Evolutionary conservation across 768 basidiomycete genomes (phyloP), one percentile per base, ranked within the genome.

Genomic region (Hygrocybe punicea): DNA sequence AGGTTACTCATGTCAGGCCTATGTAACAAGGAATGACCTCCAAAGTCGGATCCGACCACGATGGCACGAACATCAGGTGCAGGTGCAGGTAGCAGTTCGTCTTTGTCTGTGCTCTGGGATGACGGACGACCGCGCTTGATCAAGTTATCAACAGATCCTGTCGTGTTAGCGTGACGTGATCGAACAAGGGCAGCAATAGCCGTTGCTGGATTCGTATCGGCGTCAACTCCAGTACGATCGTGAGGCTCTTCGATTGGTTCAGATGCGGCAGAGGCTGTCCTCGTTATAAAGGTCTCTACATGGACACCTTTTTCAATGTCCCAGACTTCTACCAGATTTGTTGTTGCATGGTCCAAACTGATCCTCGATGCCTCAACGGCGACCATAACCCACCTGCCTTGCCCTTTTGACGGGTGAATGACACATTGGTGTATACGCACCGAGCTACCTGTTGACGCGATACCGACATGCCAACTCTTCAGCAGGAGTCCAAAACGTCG

Each of bases 301-400:
- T 94, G 71, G 17, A 75, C 69, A 0, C 84, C 82, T 62, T 85
- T 85, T 71, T 96, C 93, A 51, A 98, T 84, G 66, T 98, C 93
- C 91, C 93, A 97, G 1, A 94, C 89, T 67, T 97, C 93, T 6
- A 93, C 76, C 44, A 93, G 68, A 34, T 78, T 76, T 13, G 78
- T 77, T 9, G 79, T 76, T 2, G 77, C 63, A 7, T 71, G 73
- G 55, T 82, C 79, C 3, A 65, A 52, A 47, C 55, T 71, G 62
- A 75, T 78, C 56, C 71, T 74, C 9, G 76, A 74, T 0, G 83
- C 75, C 64, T 89, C 89, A 14, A 88, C 72, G 0, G 93, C 84
- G 44, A 97, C 89, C 70, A 97, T 84, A 45, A 98, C 78, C 93
- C 93, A 98, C 48, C 87, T 85, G 0, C 93, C 93, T 58, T 84